Evolutionary conservation across 768 basidiomycete species (phyloP).

Genomic region (Pulveroboletus sp.): DNA sequence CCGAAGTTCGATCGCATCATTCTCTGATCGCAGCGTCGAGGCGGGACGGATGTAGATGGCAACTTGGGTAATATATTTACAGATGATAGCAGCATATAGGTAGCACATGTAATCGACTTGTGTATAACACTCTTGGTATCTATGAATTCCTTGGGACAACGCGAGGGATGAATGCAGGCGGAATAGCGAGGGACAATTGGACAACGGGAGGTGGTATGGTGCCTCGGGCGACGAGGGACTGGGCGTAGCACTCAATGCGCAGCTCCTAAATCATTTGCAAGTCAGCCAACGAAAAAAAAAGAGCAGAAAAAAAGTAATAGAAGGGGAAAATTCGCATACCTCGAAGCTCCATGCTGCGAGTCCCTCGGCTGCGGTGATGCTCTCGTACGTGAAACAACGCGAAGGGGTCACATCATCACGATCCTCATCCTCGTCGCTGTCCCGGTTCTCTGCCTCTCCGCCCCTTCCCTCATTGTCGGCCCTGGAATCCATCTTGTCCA

Average conservation of each 20-base stretch:
- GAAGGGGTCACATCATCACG: not conserved
- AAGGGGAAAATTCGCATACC: constrained; percentile 5
- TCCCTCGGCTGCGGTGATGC: constrained; percentile 25
- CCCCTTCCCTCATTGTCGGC: not conserved
- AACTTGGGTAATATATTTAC: not conserved
- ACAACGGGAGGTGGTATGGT: constrained; percentile 15
- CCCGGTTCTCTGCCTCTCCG: not conserved
- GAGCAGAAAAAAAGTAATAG: not conserved
- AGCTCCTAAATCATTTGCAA: constrained; percentile 14
- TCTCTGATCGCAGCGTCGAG: not conserved
- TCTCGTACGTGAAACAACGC: constrained; percentile 21
- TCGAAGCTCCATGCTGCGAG: constrained; percentile 28
- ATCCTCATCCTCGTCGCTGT: not conserved
- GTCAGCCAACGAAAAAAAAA: not conserved
- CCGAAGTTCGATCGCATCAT: not conserved
- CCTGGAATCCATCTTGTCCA: too few relatives aligned
- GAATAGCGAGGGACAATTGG: constrained; percentile 22
- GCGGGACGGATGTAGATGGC: not conserved
- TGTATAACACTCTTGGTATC: not conserved
- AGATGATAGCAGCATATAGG: constrained; percentile 7
- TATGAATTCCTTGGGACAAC: not conserved
- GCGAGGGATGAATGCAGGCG: constrained; percentile 27
- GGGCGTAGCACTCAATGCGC: constrained; percentile 30
- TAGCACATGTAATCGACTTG: constrained; percentile 1
- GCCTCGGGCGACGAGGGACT: constrained; percentile 26